Evolutionary conservation across 208 protist species (phyloP), one percentile per base, ranked within the genome.

Genomic region (Porcisia deanei): DNA sequence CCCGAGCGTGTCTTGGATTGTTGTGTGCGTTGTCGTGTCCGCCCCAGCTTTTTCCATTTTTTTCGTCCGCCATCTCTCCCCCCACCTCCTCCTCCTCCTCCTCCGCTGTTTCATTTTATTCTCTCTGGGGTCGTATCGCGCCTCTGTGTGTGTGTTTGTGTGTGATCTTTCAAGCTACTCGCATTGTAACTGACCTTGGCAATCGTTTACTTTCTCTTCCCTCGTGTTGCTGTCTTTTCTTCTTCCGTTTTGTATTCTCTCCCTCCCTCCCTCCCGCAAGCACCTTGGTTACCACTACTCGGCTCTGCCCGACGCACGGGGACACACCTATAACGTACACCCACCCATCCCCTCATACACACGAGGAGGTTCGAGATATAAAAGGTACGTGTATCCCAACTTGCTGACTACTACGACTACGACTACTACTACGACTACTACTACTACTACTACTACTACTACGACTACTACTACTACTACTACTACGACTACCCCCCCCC

Each of bases 181-280:
- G 45, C 7, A 3, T 22, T 57, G 45, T 59, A 22, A 66, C 30
- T 10, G 37, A 37, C 45, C 43, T 39, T 64, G 30, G 8, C 49
- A 53, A 12, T 68, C 22, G 30, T 30, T 30, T 30, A 30, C 30
- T 55, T 73, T 76, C 30, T 80, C 52, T 9, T 47, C 49, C 47
- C 70, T 63, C 59, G 30, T 30, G 30, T 30, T 30, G 30, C 30
- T 30, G 30, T 30, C 30, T 30, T 61, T 58, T 70, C 59, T 54
- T 18, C 3, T 64, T 34, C 37, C 30, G 34, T 16, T 65, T 45
- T 65, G 37, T 65, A 65, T 77, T 57, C 41, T 65, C 60, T 64
- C 1, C 22, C 59, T 65, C 37, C 18, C 25, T 14, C 58, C 20
- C 45, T 14, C 16, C 58, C 59, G 16, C 58, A 6, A 30, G 10